Conservation (phyloP, 140 eudicot species). For the Flaveria floridana region DNA sequence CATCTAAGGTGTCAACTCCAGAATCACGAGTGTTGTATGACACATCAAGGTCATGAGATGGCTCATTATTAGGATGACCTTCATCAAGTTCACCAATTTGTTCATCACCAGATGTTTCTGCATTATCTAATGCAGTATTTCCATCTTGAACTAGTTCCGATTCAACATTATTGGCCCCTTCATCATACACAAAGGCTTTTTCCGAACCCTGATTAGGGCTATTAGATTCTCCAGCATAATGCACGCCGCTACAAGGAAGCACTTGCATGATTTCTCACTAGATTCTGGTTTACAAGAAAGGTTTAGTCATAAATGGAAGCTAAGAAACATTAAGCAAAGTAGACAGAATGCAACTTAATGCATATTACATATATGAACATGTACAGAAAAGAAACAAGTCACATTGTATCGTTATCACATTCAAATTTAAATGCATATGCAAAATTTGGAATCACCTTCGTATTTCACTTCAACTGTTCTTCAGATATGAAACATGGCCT, state of each 20-base stretch:
- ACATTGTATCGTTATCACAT: conserved; percentile 10
- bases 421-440: conserved; percentile 12
- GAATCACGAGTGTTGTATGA: conserved; percentile 48
- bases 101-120: conserved; percentile 50
- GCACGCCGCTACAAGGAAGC: conserved; percentile 53
- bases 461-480: background rate
- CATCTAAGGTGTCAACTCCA: conserved; percentile 56
- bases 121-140: conserved; percentile 44
- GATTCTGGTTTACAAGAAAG: conserved; percentile 33
- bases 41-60: conserved; percentile 39
- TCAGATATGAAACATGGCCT: background rate
- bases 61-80: conserved; percentile 45
- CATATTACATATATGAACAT: conserved; percentile 2
- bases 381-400: background rate
- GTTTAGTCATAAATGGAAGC: conserved; percentile 19
- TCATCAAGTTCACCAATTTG: conserved; percentile 45
- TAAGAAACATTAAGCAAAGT: background rate
- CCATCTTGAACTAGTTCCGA: conserved; percentile 37
- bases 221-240: conserved; percentile 53
- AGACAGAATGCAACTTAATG: conserved; percentile 4
- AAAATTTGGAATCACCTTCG: background rate
- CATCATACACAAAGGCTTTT: conserved; percentile 42
- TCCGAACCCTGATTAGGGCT: conserved; percentile 53
- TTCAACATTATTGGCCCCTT: conserved; percentile 43
- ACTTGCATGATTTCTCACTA: conserved; percentile 60